Percentiles rank a stretch among this genome's conserved stretches.
These are phyloP conservation scores for Candida tetrigidarum DNA, from an alignment of 1,139 yeast genomes.

Conservation along the genomic window DNA sequence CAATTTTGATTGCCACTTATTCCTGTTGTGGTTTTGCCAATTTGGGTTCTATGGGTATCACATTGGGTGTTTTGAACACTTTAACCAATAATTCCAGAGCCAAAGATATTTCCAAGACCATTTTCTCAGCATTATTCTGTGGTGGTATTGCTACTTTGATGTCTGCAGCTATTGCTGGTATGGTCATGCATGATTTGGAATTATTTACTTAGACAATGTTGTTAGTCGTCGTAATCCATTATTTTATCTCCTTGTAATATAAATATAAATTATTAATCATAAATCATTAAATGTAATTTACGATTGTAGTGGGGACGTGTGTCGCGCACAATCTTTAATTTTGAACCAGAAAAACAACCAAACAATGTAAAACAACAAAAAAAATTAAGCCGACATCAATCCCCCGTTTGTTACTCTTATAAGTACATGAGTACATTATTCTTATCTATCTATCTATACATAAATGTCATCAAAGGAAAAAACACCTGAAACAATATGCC, in stretches of 20 bases:
- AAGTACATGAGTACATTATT: too few relatives aligned
- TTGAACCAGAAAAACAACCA: background rate
- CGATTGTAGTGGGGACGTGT: background rate
- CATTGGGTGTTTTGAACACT: conserved; percentile 64
- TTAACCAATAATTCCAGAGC: conserved; percentile 57
- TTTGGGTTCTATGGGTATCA: conserved; percentile 67
- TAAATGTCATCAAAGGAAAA: background rate
- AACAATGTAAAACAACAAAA: too few relatives aligned
- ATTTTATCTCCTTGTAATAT: conserved; percentile 2
- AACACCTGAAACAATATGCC: background rate
- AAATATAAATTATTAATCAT: background rate
- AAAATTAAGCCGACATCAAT: background rate
- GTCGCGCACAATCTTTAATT: background rate
- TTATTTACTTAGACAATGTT: conserved; percentile 19
- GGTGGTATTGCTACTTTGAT: conserved; percentile 62
- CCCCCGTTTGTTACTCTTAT: too few relatives aligned
- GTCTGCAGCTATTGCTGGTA: conserved; percentile 70
- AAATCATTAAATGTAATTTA: background rate
- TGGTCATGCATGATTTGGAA: conserved; percentile 60
- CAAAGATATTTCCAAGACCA: conserved; percentile 52
- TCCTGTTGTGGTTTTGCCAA: conserved; percentile 71
- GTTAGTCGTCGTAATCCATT: too few relatives aligned
- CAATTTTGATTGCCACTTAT: conserved; percentile 62
- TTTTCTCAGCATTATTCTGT: conserved; percentile 54
- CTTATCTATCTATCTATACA: background rate